These are phyloP conservation scores for Emericellopsis atlantica DNA, from an alignment of 2,329 filamentous ascomycete species.

Conservation along the genomic window DNA sequence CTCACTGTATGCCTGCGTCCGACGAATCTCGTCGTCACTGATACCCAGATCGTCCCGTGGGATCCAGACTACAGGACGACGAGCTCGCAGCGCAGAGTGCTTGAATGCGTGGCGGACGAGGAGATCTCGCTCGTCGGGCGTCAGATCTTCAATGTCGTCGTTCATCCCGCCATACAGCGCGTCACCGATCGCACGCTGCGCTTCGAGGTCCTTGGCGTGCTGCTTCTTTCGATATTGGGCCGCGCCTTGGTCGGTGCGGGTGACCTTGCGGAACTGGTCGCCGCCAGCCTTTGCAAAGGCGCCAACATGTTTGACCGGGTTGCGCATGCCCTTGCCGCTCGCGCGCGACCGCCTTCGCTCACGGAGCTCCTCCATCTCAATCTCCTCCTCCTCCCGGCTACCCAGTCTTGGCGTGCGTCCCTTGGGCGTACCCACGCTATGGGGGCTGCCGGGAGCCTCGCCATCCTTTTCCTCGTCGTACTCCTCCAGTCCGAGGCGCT, in stretches of 20 bases:
- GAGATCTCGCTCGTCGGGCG: slow-evolving; percentile 75
- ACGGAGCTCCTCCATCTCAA: slow-evolving; percentile 26
- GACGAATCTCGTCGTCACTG: slow-evolving; percentile 77
- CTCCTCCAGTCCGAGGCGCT: slow-evolving; percentile 50
- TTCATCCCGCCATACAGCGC: slow-evolving; percentile 78
- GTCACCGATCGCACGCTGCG: slow-evolving; percentile 61
- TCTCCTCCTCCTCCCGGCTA: slow-evolving; percentile 22
- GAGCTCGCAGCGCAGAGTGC: slow-evolving; percentile 74
- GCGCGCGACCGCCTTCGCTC: neutral
- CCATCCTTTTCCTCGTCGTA: slow-evolving; percentile 24
- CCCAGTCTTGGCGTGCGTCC: neutral
- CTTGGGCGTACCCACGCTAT: neutral
- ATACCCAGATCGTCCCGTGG: slow-evolving; percentile 83
- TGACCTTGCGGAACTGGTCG: slow-evolving; percentile 32
- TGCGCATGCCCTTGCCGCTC: slow-evolving; percentile 17
- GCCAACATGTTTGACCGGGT: slow-evolving; percentile 33
- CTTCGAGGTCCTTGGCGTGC: slow-evolving; percentile 52
- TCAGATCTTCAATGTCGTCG: slow-evolving; percentile 90
- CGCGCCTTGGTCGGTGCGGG: slow-evolving; percentile 20
- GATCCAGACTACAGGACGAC: slow-evolving; percentile 85
- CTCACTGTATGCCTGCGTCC: slow-evolving; percentile 64
- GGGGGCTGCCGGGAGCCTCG: neutral
- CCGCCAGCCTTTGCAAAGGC: slow-evolving; percentile 30
- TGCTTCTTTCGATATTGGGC: slow-evolving; percentile 34
- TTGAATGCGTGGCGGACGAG: slow-evolving; percentile 82